phyloP scores from a whole-genome alignment of 768 basidiomycete genomes.

The Strobilomyces echinocephalus region DNA sequence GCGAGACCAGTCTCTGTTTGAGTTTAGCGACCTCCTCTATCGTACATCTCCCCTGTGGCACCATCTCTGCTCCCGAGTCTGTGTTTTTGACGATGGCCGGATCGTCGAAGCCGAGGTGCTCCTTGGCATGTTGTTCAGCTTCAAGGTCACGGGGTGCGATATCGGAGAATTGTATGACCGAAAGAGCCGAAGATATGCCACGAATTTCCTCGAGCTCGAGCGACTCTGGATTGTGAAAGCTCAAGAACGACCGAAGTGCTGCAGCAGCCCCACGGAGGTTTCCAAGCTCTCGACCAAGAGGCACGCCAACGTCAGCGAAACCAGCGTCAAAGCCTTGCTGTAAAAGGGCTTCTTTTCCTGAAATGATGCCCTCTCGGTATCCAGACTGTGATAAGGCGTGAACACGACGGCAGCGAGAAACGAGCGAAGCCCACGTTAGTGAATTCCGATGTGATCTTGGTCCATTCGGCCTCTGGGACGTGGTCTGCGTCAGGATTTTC shows the following conservation, averaged over 20 bases:
- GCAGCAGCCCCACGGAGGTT: conserved; percentile 34
- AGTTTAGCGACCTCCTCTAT: conserved; percentile 39
- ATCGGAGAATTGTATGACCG: conserved; percentile 60
- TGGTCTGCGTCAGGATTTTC: conserved; percentile 10
- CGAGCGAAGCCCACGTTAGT: conserved; percentile 49
- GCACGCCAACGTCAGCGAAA: conserved; percentile 67
- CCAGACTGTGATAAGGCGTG: conserved; percentile 54
- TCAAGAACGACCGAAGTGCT: conserved; percentile 56
- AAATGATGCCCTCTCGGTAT: conserved; percentile 93
- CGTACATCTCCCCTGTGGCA: conserved; percentile 21
- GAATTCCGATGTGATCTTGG: conserved; percentile 61
- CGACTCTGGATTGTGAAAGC: conserved; percentile 18
- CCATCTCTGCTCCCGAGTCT: too few relatives aligned
- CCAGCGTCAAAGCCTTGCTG: conserved; percentile 90
- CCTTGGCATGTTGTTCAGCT: conserved; percentile 69
- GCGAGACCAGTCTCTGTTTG: conserved; percentile 32
- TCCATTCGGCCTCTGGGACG: conserved; percentile 56
- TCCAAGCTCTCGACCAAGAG: conserved; percentile 63
- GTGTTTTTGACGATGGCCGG: too few relatives aligned
- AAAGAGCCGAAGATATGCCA: conserved; percentile 52
- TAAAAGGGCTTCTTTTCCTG: conserved; percentile 81
- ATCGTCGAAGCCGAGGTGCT: conserved; percentile 40
- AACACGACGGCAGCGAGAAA: background rate
- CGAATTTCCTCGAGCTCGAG: conserved; percentile 40
- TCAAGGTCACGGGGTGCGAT: conserved; percentile 73